phyloP scores from a whole-genome alignment of 176 grass and related monocot genomes.

The sorghum (Sorghum bicolor) region DNA sequence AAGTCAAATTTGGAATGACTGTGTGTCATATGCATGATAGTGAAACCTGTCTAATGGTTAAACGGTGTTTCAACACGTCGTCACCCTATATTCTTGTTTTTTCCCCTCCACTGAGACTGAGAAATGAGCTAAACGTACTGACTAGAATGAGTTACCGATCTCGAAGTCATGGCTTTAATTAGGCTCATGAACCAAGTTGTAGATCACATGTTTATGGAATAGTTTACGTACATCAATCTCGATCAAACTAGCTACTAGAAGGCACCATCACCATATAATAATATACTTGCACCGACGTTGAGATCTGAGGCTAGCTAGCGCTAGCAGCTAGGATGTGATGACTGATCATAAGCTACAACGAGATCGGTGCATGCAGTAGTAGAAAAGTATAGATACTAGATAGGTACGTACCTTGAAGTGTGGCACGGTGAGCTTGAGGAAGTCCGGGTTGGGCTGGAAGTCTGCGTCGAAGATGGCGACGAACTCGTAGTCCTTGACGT shows the following conservation, averaged over 20 bases:
- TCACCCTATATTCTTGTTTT: not conserved
- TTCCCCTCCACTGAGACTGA: not conserved
- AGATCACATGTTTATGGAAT: not conserved
- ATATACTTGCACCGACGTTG: not conserved
- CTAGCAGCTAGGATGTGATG: not conserved
- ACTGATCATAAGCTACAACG: not conserved
- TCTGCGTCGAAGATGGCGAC: conserved; percentile 96
- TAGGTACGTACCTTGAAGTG: conserved; percentile 71
- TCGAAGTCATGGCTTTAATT: conserved; percentile 17
- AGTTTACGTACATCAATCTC: conserved; percentile 3
- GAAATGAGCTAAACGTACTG: not conserved
- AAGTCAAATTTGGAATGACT: too few relatives aligned
- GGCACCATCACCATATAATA: not conserved
- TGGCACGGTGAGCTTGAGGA: conserved; percentile 90
- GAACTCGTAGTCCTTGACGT: conserved; percentile 84
- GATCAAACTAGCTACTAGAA: conserved; percentile 3
- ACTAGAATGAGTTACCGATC: not conserved
- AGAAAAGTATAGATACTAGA: not conserved
- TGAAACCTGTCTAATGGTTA: not conserved
- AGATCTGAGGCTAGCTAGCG: conserved; percentile 8
- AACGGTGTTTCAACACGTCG: not conserved
- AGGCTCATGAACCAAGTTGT: conserved; percentile 15
- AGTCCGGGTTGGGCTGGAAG: conserved; percentile 95
- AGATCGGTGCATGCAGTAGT: not conserved
- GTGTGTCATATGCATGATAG: too few relatives aligned